Conservation (phyloP, 2,329 filamentous ascomycete species). For the Cladosporium sp. region DNA sequence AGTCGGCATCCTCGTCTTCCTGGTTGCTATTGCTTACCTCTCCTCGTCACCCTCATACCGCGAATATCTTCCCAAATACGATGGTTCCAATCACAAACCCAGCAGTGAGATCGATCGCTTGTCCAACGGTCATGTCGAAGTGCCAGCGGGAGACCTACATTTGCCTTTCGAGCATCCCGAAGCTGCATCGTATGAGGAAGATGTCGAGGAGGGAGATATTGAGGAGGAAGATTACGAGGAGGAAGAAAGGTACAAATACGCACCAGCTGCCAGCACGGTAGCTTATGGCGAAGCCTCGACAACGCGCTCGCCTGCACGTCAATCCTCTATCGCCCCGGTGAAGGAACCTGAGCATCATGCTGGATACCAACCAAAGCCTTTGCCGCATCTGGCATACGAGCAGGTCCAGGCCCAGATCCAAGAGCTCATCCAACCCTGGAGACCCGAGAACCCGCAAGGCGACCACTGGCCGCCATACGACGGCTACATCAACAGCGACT, state of each 20-base stretch:
- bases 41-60: conserved; percentile 27
- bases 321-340: neutral
- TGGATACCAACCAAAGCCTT: neutral
- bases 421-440: conserved; percentile 44
- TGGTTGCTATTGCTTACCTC: conserved; percentile 29
- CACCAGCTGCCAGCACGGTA: neutral
- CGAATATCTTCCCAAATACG: conserved; percentile 27
- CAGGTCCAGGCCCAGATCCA: conserved; percentile 37
- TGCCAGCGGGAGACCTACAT: conserved; percentile 10
- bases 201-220: neutral
- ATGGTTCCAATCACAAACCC: conserved; percentile 22
- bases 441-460: conserved; percentile 36
- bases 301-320: neutral
- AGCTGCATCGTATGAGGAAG: neutral
- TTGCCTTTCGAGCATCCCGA: neutral
- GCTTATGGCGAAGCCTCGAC: conserved; percentile 5
- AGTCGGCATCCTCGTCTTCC: conserved; percentile 38
- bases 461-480: conserved; percentile 47
- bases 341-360: neutral
- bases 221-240: neutral
- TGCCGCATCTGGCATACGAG: conserved; percentile 20
- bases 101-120: conserved; percentile 20
- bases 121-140: conserved; percentile 8
- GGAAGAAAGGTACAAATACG: conserved; percentile 13
- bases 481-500: conserved; percentile 44